Percentiles rank a stretch among this genome's conserved stretches.
phyloP scores from a whole-genome alignment of 257 asterid species.

The Fraxinus americana region DNA sequence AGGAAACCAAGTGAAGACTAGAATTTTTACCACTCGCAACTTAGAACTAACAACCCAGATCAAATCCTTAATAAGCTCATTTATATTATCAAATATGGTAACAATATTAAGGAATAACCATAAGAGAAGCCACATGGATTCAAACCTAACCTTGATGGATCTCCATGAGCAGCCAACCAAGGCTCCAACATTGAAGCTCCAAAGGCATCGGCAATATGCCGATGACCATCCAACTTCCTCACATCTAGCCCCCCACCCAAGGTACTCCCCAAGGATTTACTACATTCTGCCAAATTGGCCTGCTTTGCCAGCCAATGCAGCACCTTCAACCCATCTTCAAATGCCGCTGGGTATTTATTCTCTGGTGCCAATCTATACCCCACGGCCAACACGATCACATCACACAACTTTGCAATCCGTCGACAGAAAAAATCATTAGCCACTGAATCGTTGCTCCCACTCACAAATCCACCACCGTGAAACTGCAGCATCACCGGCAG shows the following conservation, averaged over 20 bases:
- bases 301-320: slow-evolving; percentile 92
- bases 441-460: slow-evolving; percentile 80
- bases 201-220: slow-evolving; percentile 75
- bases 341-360: slow-evolving; percentile 81
- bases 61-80: not conserved
- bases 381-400: slow-evolving; percentile 86
- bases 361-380: slow-evolving; percentile 93
- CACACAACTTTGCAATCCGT: slow-evolving; percentile 75
- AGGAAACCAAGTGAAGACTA: not conserved
- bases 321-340: slow-evolving; percentile 90
- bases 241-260: slow-evolving; percentile 48
- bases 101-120: slow-evolving; percentile 20
- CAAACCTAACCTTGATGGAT: slow-evolving; percentile 79
- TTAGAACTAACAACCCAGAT: not conserved
- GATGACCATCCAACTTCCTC: slow-evolving; percentile 57
- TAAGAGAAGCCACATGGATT: slow-evolving; percentile 8
- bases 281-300: slow-evolving; percentile 84
- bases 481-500: slow-evolving; percentile 84
- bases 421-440: slow-evolving; percentile 85
- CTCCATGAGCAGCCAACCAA: slow-evolving; percentile 98
- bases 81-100: not conserved
- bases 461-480: slow-evolving; percentile 93
- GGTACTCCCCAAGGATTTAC: slow-evolving; percentile 58
- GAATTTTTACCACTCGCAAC: not conserved
- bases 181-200: slow-evolving; percentile 96